These are phyloP conservation scores for Leishmania lainsoni DNA, from an alignment of 208 protist species.

Conservation along the genomic window DNA sequence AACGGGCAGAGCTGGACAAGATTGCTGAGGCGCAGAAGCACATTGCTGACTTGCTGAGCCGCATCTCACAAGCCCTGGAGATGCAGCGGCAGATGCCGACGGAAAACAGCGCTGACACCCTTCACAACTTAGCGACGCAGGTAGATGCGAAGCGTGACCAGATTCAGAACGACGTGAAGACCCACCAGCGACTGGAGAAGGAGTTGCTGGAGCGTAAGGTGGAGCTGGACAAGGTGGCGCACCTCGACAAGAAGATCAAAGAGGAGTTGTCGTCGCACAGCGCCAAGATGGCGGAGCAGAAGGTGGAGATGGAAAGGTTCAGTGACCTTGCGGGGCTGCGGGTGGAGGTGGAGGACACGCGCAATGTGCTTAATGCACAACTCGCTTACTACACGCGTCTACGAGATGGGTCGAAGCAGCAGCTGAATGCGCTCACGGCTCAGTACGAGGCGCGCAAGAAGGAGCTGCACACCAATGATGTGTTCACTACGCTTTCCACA, in stretches of 20 bases:
- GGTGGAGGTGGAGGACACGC: slow-evolving; percentile 63
- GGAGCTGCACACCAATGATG: slow-evolving; percentile 52
- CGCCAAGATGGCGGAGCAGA: slow-evolving; percentile 82
- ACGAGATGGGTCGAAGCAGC: slow-evolving; percentile 74
- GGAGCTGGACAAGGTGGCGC: slow-evolving; percentile 89
- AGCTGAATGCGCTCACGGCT: slow-evolving; percentile 63
- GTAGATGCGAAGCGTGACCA: slow-evolving; percentile 80
- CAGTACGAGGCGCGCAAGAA: slow-evolving; percentile 59
- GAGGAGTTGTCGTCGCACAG: slow-evolving; percentile 79
- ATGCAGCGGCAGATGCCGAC: slow-evolving; percentile 79
- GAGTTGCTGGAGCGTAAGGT: slow-evolving; percentile 88
- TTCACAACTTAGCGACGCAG: slow-evolving; percentile 81
- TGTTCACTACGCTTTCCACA: slow-evolving; percentile 58
- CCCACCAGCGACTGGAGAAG: slow-evolving; percentile 87
- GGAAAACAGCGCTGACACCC: slow-evolving; percentile 50
- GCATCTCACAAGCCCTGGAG: slow-evolving; percentile 82
- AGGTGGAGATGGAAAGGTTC: slow-evolving; percentile 79
- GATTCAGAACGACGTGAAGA: slow-evolving; percentile 81
- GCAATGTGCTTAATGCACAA: slow-evolving; percentile 49
- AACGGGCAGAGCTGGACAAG: slow-evolving; percentile 70
- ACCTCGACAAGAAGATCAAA: slow-evolving; percentile 90
- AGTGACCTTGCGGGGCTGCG: slow-evolving; percentile 76
- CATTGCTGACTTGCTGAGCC: slow-evolving; percentile 73
- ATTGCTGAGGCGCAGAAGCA: slow-evolving; percentile 57
- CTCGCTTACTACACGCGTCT: slow-evolving; percentile 62